These are phyloP conservation scores for Kwoniella mangroviensis DNA, from an alignment of 768 basidiomycete species.

Conservation along the genomic window DNA sequence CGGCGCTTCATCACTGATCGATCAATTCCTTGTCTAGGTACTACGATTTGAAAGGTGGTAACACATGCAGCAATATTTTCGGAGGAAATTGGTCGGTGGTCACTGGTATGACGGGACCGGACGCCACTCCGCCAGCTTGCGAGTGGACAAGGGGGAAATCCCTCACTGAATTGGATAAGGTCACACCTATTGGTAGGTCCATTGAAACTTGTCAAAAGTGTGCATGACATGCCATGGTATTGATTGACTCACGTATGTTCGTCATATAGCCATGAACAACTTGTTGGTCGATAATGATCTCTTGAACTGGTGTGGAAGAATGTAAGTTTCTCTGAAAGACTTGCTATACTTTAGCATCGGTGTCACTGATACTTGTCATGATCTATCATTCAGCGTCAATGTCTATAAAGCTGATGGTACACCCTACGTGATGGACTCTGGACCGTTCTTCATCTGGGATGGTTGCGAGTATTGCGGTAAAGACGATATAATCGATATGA, in stretches of 20 bases:
- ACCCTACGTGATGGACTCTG: conserved; percentile 14
- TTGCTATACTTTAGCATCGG: not conserved
- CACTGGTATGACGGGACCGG: conserved; percentile 6
- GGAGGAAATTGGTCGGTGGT: not conserved
- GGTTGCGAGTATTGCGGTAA: conserved; percentile 30
- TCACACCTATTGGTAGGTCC: conserved; percentile 17
- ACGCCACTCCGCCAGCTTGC: conserved; percentile 8
- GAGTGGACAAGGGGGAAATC: conserved; percentile 6
- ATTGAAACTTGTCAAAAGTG: too few relatives aligned
- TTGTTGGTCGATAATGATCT: conserved; percentile 11
- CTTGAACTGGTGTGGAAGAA: conserved; percentile 24
- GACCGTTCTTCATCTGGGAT: conserved; percentile 38
- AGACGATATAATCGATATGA: conserved; percentile 31
- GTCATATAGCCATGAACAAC: conserved; percentile 17
- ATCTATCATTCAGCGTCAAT: conserved; percentile 15
- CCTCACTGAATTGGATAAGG: not conserved
- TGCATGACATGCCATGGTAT: too few relatives aligned
- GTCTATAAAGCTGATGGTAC: conserved; percentile 10
- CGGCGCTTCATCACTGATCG: not conserved
- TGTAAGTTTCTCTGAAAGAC: conserved; percentile 11
- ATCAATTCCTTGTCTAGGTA: not conserved
- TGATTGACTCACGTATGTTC: not conserved
- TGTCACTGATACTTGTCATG: not conserved
- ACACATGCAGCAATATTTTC: not conserved
- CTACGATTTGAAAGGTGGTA: not conserved